phyloP scores from a whole-genome alignment of 169 alveolate species.

The Ichthyophthirius multifiliis region DNA sequence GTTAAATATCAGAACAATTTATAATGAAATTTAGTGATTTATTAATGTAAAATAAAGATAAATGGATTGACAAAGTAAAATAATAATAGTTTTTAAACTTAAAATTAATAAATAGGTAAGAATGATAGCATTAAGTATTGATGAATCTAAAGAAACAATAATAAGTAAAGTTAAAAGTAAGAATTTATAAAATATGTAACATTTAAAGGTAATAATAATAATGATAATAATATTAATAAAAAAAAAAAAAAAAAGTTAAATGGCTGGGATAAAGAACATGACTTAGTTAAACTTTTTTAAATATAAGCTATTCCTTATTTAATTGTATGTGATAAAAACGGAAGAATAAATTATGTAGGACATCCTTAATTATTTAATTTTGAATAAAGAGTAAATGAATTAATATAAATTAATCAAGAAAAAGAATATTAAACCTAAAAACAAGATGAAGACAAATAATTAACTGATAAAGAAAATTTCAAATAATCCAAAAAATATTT shows the following conservation, averaged over 20 bases:
- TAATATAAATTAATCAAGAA: background rate
- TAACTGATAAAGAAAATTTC: background rate
- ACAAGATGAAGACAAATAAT: no score
- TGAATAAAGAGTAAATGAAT: background rate
- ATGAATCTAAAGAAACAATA: background rate
- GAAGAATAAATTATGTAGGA: background rate
- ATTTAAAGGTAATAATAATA: background rate
- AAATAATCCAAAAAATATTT: background rate
- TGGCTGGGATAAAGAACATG: constrained; percentile 10
- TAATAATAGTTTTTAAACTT: no score
- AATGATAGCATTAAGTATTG: background rate
- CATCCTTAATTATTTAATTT: background rate
- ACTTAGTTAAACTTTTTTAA: background rate
- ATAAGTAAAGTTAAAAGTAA: background rate
- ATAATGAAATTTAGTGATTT: no score
- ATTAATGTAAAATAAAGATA: no score
- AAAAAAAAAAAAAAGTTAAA: background rate
- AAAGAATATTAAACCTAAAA: background rate
- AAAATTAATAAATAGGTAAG: background rate
- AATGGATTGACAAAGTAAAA: no score
- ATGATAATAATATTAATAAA: background rate
- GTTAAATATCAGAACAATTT: no score
- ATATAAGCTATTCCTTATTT: background rate
- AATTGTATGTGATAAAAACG: background rate
- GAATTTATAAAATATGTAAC: background rate